Evolutionary conservation across 306 rosid genomes (phyloP), one percentile per base, ranked within the genome.

Genomic region (Acacia acuminata): DNA sequence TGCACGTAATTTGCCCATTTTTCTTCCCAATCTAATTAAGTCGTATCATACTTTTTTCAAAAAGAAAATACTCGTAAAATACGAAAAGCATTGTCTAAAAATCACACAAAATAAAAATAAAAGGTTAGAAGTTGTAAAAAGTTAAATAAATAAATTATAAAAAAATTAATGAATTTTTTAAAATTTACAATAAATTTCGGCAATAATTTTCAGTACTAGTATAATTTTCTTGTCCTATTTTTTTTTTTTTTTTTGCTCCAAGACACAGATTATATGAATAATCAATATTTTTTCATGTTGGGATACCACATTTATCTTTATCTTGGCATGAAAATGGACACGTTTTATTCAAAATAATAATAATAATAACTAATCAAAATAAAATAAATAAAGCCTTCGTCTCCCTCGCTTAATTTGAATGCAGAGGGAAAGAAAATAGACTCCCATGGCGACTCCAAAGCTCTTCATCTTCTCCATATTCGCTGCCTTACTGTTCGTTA

Each of bases 381-480:
- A 5, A 50, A 2, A 4, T 7, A 47, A 47, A 19, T 32, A 50
- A 17, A 50, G 56, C n/a, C 19, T 50, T 16, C 1, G 4, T 51
- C 10, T 16, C 45, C 30, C 63, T 47, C 64, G 34, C 64, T 4
- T 25, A 20, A 45, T 69, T 55, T 27, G 66, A 51, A 71, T 27
- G 65, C 14, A 17, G 66, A 4, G 53, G 30, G 51, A 69, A 27
- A 8, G 42, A 17, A 25, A 50, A 0, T 17, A 48, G 27, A 34
- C 78, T 55, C 34, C 32, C 27, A 79, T 79, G 71, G 68, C 71
- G 48, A n/a, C 24, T 6, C 22, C 43, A 11, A 80, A 60, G 60
- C 82, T 55, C 79, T 77, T 77, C 77, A 20, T 72, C 73, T 71
- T 81, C 82, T 63, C 19, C 71, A 13, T 53, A 9, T 13, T 22